Conservation (phyloP, 2,329 filamentous ascomycete species). For the Harringtonia aguacate region DNA sequence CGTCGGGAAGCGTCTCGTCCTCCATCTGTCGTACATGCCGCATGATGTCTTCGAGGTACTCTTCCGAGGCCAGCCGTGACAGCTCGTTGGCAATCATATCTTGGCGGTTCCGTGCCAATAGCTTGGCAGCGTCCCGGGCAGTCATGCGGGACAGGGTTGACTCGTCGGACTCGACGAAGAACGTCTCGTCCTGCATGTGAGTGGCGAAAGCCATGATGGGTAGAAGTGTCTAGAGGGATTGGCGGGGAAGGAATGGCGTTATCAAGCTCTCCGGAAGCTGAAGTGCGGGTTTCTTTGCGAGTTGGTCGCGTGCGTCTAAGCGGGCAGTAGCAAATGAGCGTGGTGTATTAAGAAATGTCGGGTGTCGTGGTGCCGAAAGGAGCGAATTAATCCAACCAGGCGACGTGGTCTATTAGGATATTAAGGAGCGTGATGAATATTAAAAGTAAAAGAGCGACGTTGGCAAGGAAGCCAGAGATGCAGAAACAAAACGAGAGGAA, state of each 20-base stretch:
- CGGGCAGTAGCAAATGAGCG: constrained; percentile 15
- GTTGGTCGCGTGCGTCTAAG: constrained; percentile 2
- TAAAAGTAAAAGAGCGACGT: constrained; percentile 45
- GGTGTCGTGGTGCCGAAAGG: constrained; percentile 19
- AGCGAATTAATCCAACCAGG: constrained; percentile 28
- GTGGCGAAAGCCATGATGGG: constrained; percentile 19
- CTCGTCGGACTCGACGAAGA: constrained; percentile 48
- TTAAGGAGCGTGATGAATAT: constrained; percentile 48
- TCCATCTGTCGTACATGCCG: constrained; percentile 95
- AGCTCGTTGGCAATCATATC: constrained; percentile 83
- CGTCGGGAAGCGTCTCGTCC: constrained; percentile 85
- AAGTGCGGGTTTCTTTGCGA: background rate
- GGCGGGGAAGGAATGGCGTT: constrained; percentile 29
- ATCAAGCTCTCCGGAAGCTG: constrained; percentile 37
- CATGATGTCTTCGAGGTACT: constrained; percentile 91
- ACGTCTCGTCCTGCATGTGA: constrained; percentile 29
- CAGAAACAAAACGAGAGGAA: constrained; percentile 20
- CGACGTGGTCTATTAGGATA: constrained; percentile 37
- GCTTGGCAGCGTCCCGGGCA: constrained; percentile 64
- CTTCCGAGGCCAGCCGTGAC: constrained; percentile 72
- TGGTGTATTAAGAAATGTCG: constrained; percentile 10
- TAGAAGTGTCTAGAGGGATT: constrained; percentile 14
- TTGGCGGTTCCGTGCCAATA: constrained; percentile 72
- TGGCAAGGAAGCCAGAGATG: constrained; percentile 40
- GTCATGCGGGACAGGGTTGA: constrained; percentile 46